Conservation (phyloP, 805 yeast genomes). For the Citeromyces matritensis region DNA sequence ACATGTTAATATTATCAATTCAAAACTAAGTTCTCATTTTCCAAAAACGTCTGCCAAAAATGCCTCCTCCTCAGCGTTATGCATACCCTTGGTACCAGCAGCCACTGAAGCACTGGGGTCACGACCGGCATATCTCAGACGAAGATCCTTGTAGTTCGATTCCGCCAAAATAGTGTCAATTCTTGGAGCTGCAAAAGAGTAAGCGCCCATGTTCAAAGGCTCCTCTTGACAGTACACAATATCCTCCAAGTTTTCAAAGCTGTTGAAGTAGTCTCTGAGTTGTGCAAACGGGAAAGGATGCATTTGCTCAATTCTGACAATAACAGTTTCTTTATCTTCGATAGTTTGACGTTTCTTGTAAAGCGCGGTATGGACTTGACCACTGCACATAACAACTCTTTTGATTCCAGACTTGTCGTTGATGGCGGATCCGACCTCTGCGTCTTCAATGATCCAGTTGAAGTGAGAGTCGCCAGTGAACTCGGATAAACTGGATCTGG, state of each 20-base stretch:
- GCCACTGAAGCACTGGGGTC: conserved; percentile 97
- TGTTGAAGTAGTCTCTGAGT: conserved; percentile 67
- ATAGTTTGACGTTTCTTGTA: conserved; percentile 75
- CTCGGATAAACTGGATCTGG: conserved; percentile 71
- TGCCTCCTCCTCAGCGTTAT: conserved; percentile 74
- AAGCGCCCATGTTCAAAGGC: conserved; percentile 94
- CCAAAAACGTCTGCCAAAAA: conserved; percentile 68
- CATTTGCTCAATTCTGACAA: conserved; percentile 81
- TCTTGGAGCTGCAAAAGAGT: conserved; percentile 74
- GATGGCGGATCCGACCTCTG: conserved; percentile 67
- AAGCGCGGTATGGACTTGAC: conserved; percentile 91
- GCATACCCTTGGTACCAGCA: conserved; percentile 88
- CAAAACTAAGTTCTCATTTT: conserved; percentile 1
- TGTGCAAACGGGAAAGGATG: conserved; percentile 99
- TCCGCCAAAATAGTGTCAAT: conserved; percentile 60
- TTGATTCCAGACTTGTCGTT: conserved; percentile 71
- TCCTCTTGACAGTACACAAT: conserved; percentile 97
- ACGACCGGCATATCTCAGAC: conserved; percentile 86
- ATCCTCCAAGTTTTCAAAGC: conserved; percentile 75
- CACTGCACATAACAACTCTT: conserved; percentile 72
- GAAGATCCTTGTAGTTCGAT: conserved; percentile 46
- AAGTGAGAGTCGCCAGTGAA: conserved; percentile 86
- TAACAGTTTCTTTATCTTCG: conserved; percentile 72
- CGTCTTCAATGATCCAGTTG: conserved; percentile 94
- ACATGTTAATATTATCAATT: background rate